These are phyloP conservation scores for Metschnikowia rubicola DNA, from an alignment of 805 yeast species.

Conservation along the genomic window DNA sequence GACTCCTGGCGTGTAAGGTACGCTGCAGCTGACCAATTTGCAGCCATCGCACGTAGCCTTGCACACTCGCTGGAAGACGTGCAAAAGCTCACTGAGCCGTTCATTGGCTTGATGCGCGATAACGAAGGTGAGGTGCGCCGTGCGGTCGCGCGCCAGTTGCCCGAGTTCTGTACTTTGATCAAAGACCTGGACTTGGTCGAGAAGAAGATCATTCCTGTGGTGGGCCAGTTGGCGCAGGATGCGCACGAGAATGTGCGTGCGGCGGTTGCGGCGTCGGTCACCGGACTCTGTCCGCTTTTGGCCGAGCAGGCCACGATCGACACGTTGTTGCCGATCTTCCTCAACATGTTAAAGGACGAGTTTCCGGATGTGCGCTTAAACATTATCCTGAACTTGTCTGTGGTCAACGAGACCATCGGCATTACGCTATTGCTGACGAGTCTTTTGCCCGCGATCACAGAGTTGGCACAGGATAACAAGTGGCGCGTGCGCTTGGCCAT, in stretches of 20 bases:
- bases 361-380: slow-evolving; percentile 94
- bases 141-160: slow-evolving; percentile 88
- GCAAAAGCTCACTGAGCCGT: slow-evolving; percentile 62
- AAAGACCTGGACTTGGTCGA: slow-evolving; percentile 47
- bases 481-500: slow-evolving; percentile 98
- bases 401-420: slow-evolving; percentile 92
- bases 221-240: slow-evolving; percentile 81
- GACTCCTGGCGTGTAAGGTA: slow-evolving; percentile 98
- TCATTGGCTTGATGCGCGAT: slow-evolving; percentile 78
- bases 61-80: slow-evolving; percentile 53
- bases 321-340: slow-evolving; percentile 77
- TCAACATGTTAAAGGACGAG: slow-evolving; percentile 94
- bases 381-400: slow-evolving; percentile 86
- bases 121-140: slow-evolving; percentile 94
- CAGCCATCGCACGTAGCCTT: slow-evolving; percentile 64
- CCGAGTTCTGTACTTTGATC: slow-evolving; percentile 62
- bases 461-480: slow-evolving; percentile 90
- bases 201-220: slow-evolving; percentile 74
- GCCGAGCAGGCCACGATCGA: slow-evolving; percentile 83
- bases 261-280: slow-evolving; percentile 83
- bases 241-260: slow-evolving; percentile 91
- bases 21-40: slow-evolving; percentile 95
- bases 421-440: slow-evolving; percentile 83
- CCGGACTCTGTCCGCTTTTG: slow-evolving; percentile 80
- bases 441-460: slow-evolving; percentile 91